Evolutionary conservation across 2,329 filamentous ascomycete genomes (phyloP), one percentile per base, ranked within the genome.

Genomic region (Phaeosphaeria sp.): DNA sequence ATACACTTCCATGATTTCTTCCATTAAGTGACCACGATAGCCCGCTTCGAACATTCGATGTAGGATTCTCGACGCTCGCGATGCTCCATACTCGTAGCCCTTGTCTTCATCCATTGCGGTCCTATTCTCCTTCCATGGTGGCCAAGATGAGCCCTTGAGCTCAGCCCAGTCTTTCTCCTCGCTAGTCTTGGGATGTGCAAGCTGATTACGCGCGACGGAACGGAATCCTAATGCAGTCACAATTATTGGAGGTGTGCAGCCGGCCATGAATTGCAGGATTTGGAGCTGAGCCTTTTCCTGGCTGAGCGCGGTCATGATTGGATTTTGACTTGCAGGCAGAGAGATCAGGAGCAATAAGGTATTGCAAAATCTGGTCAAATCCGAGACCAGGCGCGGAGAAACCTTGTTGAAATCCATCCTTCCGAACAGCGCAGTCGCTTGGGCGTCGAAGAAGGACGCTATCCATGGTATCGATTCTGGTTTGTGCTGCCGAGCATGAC

Each of bases 81-180:
- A 87, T 27, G 79, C 78, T 58, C 85, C 85, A 56, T 85, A 82
- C 42, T 86, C 82, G 46, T 82, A 81, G 11, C 81, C 83, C 53
- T 86, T 83, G 15, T 81, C 78, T n/a, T 81, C 80, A 66, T 89
- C 87, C 67, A 89, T 84, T 1, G 85, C 86, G 17, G 85, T 82
- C 52, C 80, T 84, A 47, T 86, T 83, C 67, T 86, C 82, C 70
- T 87, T 88, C 86, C 86, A 89, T 0, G 87, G 87, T 15, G 87
- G 87, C 87, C 87, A 89, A 7, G 84, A 86, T 8, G 81, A 75
- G 2, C 85, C 81, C 75, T 89, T 87, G 20, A 88, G 76, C 45
- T 79, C 76, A 2, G 86, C 86, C 81, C 86, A 89, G 57, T 85
- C 79, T 25, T 77, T 81, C 66, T 89, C 87, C 25, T 77, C 74